Base-by-base conservation (phyloP, 1,284 basidiomycete genomes). In the Apiotrichum gracile region DNA sequence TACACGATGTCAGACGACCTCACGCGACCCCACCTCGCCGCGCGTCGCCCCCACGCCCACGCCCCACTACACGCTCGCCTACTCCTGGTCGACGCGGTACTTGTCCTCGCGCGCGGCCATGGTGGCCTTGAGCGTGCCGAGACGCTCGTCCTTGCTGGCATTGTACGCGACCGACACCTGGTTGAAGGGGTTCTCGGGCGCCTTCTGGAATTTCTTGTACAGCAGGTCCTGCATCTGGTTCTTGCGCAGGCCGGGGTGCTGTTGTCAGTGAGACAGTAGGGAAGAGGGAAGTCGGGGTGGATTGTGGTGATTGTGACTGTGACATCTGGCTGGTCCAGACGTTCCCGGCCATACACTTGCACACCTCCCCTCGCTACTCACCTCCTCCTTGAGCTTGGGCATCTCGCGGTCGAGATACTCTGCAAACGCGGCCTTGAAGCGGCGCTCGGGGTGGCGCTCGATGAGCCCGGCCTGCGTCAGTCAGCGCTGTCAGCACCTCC, bases 391-490 rank as follows among this genome's bases (percentile, higher is more conserved):
- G 57, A 87, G 63, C 24, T 80, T 85, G 0, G 93, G 90, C 62
- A 97, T 77, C 68, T 96, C 88, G 4, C 83, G 80, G 63, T 97
- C 92, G 68, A 88, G 84, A 76, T 93, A 97, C 5, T 90, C 91
- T 68, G 93, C 91, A 63, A 88, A 92, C 7, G 91, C 88, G 37
- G 85, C 91, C 83, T 93, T 93, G 81, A 87, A 91, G 57, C 90
- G 84, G 69, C 89, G 81, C 83, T 98, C 93, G 47, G 93, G 93
- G 80, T 98, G 93, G 47, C 81, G 82, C 78, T 98, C 93, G 52
- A 97, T 83, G 40, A 82, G 81, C 34, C 87, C 89, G 6, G 92
- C 93, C 72, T 87, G 83, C 55, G 33, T 22, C 5, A 34, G 21
- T 19, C 27, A 16, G 21, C 60, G 60, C 34, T 26, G 21, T 25